Base-by-base conservation (phyloP, 1,284 basidiomycete species). In the Cryptococcus hybrid region DNA sequence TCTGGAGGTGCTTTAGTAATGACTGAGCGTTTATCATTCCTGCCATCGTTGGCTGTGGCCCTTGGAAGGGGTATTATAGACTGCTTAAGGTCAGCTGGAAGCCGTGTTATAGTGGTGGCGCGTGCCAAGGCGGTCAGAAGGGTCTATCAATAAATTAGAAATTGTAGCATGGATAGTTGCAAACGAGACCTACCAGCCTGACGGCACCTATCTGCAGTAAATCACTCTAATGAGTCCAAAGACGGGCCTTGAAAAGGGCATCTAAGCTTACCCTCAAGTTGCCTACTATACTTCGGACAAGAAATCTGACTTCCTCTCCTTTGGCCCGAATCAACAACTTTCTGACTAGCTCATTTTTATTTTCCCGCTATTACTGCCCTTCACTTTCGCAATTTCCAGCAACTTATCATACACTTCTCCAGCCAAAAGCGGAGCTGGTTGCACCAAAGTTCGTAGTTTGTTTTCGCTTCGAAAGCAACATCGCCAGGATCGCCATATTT, bases 231-330 rank as follows among this genome's bases (percentile, higher is more conserved):
- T n/a, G n/a, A 15, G 46, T 11, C 7, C 46, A 47, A 47, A 11
- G 7, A 15, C 3, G 3, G 18, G 30, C 4, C 3, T 30, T 30
- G 4, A 18, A n/a, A 8, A 50, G 37, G 3, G 13, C n/a, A 11
- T 13, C 3, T n/a, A 13, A 7, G 65, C 71, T 66, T 54, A 91
- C 89, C 34, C 92, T 84, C 44, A 96, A 80, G 75, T 95, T 90
- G 63, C 87, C 86, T 42, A 85, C 84, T 39, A 96, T 81, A 3
- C 86, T 92, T 44, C 93, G 84, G 37, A 89, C 88, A 15, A 96
- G 80, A 67, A 87, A 97, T 36, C 92, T 84, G 18, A 85, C 83
- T 78, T 97, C 92, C 73, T 96, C 93, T 9, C 92, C 93, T 56
- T 84, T 85, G 0, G 90, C 87, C 6, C 90, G 84, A 2, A 96